Conservation (phyloP, 2,329 filamentous ascomycete species). For the Epichloe glyceriae region DNA sequence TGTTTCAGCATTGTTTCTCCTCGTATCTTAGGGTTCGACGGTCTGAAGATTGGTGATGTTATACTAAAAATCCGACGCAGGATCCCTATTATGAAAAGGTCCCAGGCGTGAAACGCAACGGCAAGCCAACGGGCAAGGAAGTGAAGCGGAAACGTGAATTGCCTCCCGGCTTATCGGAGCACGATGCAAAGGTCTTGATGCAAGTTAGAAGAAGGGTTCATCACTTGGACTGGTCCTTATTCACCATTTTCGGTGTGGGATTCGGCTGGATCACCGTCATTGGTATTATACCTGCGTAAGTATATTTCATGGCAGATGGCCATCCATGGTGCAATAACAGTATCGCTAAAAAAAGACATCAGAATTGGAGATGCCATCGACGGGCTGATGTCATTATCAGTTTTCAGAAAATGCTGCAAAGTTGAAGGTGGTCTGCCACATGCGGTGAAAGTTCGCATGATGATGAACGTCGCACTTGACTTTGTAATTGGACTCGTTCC, state of each 20-base stretch:
- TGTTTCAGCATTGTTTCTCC: neutral
- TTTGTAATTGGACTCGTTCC: constrained; percentile 63
- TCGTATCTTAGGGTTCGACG: neutral
- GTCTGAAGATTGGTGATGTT: neutral
- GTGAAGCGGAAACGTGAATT: constrained; percentile 80
- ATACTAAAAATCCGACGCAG: constrained; percentile 33
- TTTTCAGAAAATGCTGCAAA: constrained; percentile 58
- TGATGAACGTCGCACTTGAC: constrained; percentile 65
- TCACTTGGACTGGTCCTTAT: constrained; percentile 70
- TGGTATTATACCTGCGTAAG: constrained; percentile 69
- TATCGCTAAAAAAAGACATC: neutral
- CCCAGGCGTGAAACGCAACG: constrained; percentile 55
- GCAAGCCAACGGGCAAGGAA: constrained; percentile 52
- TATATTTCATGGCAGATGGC: constrained; percentile 10
- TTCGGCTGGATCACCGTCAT: constrained; percentile 88
- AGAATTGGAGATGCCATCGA: constrained; percentile 68
- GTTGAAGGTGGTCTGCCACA: constrained; percentile 64
- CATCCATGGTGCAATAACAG: neutral
- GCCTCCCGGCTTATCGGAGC: constrained; percentile 66
- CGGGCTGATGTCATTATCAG: constrained; percentile 57
- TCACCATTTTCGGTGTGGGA: constrained; percentile 65
- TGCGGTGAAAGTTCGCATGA: constrained; percentile 54
- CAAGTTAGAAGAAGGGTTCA: constrained; percentile 79
- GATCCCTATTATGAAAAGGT: constrained; percentile 85
- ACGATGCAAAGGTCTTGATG: constrained; percentile 73